Evolutionary conservation across 495 filamentous ascomycete species (phyloP), one percentile per base, ranked within the genome.

Genomic region (Oidiodendron maius): DNA sequence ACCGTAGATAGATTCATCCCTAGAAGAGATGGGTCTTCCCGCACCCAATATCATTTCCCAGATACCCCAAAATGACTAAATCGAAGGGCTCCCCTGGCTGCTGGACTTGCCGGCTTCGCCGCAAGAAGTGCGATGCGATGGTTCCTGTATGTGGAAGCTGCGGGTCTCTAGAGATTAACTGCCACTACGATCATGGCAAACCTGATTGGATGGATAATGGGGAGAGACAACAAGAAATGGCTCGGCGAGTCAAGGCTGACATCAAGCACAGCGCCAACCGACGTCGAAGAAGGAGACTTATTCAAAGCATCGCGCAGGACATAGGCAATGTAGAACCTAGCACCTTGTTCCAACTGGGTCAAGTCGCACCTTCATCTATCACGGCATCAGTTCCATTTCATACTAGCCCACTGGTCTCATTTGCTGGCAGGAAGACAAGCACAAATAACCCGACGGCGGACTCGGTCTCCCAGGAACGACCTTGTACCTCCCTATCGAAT

Each of bases 71-170:
- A n/a, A n/a, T n/a, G n/a, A n/a, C n/a, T n/a, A n/a, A n/a, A n/a
- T n/a, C n/a, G n/a, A n/a, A n/a, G n/a, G n/a, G 48, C 44, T 57
- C 42, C 15, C 43, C 37, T 15, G 65, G 65, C 13, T 69, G 65
- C 39, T 69, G 66, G 66, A 64, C 66, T 12, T 69, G 66, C 36
- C 59, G 59, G n/a, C 44, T 68, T 12, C 55, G 66, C 13, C 58
- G 62, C 44, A 68, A 68, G 47, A 69, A 69, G 44, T 69, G 66
- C 47, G 59, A 65, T 50, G 66, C 68, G 52, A 46, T 40, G 11
- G 41, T 43, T 8, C 66, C 66, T 8, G 44, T 35, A 24, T 69
- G 66, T 24, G 39, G 40, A 3, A 56, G 46, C 25, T 69, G 66
- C 40, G 30, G n/a, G 22, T 48, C 60, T 36, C 53, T 63, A 21